Evolutionary conservation across 2,329 filamentous ascomycete species (phyloP).

Genomic region (Nigrospora osmanthi): DNA sequence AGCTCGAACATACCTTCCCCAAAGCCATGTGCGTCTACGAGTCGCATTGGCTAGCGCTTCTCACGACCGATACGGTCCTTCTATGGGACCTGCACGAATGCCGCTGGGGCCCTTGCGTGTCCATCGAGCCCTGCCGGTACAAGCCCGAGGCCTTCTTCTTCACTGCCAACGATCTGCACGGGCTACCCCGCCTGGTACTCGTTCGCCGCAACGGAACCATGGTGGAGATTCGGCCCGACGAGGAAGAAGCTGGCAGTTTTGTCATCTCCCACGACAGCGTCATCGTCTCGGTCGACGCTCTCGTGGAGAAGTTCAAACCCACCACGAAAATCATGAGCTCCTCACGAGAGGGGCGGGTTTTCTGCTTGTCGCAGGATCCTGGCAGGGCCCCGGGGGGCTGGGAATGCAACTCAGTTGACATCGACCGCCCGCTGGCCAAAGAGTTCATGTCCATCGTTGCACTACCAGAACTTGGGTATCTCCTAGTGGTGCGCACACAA

Average conservation of each 20-base stretch:
- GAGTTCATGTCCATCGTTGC: slow-evolving; percentile 51
- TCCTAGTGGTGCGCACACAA: slow-evolving; percentile 50
- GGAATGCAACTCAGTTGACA: slow-evolving; percentile 38
- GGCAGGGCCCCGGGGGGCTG: slow-evolving; percentile 28
- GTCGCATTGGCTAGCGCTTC: slow-evolving; percentile 58
- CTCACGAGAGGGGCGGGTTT: slow-evolving; percentile 20
- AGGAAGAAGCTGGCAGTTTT: slow-evolving; percentile 31
- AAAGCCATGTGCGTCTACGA: slow-evolving; percentile 54
- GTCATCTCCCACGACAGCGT: slow-evolving; percentile 41
- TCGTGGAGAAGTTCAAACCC: slow-evolving; percentile 31
- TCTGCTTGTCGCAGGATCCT: slow-evolving; percentile 20
- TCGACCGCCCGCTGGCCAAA: slow-evolving; percentile 26
- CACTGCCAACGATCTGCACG: slow-evolving; percentile 27
- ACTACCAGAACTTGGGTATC: slow-evolving; percentile 48
- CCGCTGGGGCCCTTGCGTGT: slow-evolving; percentile 45
- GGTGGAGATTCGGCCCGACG: slow-evolving; percentile 45
- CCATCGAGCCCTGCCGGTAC: slow-evolving; percentile 49
- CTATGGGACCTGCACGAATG: slow-evolving; percentile 56
- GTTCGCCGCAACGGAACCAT: slow-evolving; percentile 58
- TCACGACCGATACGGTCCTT: slow-evolving; percentile 49
- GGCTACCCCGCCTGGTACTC: slow-evolving; percentile 44
- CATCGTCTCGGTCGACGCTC: slow-evolving; percentile 39
- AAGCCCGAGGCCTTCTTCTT: slow-evolving; percentile 60
- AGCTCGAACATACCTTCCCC: slow-evolving; percentile 43
- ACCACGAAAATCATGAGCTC: slow-evolving; percentile 21